phyloP scores from a whole-genome alignment of 371 early-diverging fungal species.

The Choanephora cucurbitarum region DNA sequence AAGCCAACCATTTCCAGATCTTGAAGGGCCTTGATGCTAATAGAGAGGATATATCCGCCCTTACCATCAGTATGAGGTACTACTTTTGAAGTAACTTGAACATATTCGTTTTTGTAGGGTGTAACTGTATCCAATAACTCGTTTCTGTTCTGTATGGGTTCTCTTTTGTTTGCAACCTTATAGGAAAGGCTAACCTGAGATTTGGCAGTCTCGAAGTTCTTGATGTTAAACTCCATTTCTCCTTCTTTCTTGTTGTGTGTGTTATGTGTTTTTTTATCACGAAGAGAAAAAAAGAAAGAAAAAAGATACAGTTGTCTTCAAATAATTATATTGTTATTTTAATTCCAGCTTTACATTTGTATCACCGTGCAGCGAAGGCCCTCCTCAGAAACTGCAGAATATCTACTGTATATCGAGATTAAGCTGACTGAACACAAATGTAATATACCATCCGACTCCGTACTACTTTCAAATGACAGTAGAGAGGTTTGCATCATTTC shows the following conservation, averaged over 20 bases:
- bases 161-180: conserved; percentile 13
- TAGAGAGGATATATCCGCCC: conserved; percentile 20
- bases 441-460: too few species aligned
- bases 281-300: conserved; percentile 6
- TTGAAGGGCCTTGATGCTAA: conserved; percentile 28
- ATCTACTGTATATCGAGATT: too few species aligned
- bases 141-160: conserved; percentile 18
- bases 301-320: not conserved
- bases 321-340: not conserved
- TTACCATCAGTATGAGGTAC: conserved; percentile 20
- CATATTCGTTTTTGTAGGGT: conserved; percentile 22
- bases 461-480: too few species aligned
- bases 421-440: too few species aligned
- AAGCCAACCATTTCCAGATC: conserved; percentile 32
- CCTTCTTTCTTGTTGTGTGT: not conserved
- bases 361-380: too few species aligned
- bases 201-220: conserved; percentile 19
- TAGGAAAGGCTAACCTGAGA: conserved; percentile 29
- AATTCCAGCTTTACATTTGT: not conserved
- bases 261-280: not conserved
- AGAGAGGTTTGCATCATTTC: too few species aligned
- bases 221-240: conserved; percentile 26
- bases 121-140: conserved; percentile 16
- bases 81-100: conserved; percentile 18
- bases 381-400: too few species aligned